Evolutionary conservation across 352 stramenopile species (phyloP).

Genomic region (Globisporangium megalacanthum): DNA sequence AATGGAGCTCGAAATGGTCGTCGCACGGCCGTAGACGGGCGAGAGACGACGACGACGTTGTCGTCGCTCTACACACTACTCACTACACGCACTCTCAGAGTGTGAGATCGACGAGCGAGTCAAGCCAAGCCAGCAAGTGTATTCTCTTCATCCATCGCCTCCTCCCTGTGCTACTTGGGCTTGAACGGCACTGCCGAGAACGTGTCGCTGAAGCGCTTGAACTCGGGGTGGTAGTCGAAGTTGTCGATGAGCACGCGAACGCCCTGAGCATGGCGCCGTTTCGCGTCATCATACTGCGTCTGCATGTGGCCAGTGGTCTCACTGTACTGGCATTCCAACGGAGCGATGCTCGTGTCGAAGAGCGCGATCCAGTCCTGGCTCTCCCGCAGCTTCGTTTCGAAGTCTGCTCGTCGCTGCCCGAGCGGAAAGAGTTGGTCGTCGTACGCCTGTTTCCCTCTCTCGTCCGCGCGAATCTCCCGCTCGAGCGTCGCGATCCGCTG

Average conservation of each 20-base stretch:
- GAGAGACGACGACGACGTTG: no score
- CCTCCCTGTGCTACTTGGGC: conserved; percentile 33
- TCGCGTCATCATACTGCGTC: conserved; percentile 82
- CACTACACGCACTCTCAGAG: no score
- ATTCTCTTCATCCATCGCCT: not conserved
- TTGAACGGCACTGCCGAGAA: conserved; percentile 82
- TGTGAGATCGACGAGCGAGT: no score
- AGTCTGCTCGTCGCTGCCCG: conserved; percentile 40
- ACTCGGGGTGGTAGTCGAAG: conserved; percentile 88
- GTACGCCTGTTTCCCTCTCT: conserved; percentile 77
- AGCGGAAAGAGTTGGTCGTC: conserved; percentile 71
- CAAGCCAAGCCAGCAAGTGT: not conserved
- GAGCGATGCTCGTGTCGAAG: conserved; percentile 70
- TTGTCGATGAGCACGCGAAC: conserved; percentile 83
- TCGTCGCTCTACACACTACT: not conserved
- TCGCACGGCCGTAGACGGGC: conserved; percentile 6
- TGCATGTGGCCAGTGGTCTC: conserved; percentile 76
- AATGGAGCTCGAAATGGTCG: conserved; percentile 54
- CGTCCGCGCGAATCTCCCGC: conserved; percentile 63
- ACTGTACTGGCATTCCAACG: conserved; percentile 60
- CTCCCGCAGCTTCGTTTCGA: conserved; percentile 46
- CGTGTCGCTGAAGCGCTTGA: conserved; percentile 84
- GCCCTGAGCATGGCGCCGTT: conserved; percentile 74
- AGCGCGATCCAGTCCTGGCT: conserved; percentile 54
- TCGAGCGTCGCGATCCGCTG: conserved; percentile 57